These are phyloP conservation scores for Lentinus tigrinus DNA, from an alignment of 768 basidiomycete genomes.

Conservation along the genomic window DNA sequence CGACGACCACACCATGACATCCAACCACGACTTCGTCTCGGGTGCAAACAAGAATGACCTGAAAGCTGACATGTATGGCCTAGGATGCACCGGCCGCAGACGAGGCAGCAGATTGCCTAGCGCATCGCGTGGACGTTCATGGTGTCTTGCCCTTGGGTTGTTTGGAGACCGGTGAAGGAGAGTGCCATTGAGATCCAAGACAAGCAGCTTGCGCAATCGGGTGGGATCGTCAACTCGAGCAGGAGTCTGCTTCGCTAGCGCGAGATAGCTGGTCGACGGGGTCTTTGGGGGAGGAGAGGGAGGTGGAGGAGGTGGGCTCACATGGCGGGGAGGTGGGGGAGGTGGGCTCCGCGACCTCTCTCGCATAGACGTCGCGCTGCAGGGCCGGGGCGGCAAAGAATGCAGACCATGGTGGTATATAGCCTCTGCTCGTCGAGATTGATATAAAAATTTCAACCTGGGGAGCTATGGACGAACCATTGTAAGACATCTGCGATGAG, in stretches of 20 bases:
- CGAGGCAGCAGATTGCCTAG: conserved; percentile 16
- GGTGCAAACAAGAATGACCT: conserved; percentile 61
- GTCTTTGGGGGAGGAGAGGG: too few species aligned
- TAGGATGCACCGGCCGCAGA: conserved; percentile 47
- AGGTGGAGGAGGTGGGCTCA: too few species aligned
- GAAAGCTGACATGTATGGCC: conserved; percentile 69
- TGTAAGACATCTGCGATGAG: background rate
- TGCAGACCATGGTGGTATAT: background rate
- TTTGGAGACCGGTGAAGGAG: conserved; percentile 60
- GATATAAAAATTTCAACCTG: background rate
- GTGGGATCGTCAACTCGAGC: conserved; percentile 25
- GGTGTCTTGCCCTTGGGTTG: background rate
- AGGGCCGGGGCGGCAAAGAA: background rate
- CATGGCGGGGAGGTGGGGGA: too few species aligned
- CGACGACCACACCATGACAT: conserved; percentile 88
- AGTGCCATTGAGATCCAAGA: conserved; percentile 77
- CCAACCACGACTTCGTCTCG: conserved; percentile 63
- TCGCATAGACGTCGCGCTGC: background rate
- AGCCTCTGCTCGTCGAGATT: conserved; percentile 2
- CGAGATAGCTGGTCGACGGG: conserved; percentile 39
- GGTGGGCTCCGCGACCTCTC: too few species aligned
- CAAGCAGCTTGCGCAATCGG: conserved; percentile 56
- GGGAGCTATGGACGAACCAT: conserved; percentile 4
- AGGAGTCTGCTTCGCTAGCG: conserved; percentile 31
- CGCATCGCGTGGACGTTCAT: conserved; percentile 9